These are phyloP conservation scores for Gastrolobium bilobum DNA, from an alignment of 306 rosid genomes.

Conservation along the genomic window DNA sequence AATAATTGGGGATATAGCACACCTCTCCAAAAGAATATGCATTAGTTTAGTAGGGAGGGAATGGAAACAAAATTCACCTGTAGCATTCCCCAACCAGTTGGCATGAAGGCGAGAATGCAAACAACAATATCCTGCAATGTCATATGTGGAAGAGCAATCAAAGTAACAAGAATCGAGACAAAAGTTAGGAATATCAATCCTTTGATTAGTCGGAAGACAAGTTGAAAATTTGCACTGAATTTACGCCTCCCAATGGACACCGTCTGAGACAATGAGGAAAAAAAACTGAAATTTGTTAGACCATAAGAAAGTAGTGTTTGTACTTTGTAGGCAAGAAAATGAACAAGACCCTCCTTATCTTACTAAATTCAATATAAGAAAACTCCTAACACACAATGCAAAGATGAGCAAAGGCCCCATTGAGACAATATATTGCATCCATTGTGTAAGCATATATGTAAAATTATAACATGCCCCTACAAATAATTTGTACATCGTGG, in stretches of 20 bases:
- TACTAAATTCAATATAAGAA: not conserved
- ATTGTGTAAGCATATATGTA: not conserved
- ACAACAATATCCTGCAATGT: conserved; percentile 81
- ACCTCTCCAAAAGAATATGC: not conserved
- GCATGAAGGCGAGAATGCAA: conserved; percentile 66
- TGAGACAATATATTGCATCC: conserved; percentile 20
- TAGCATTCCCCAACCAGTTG: conserved; percentile 79
- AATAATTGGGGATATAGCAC: not conserved
- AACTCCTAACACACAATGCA: conserved; percentile 16
- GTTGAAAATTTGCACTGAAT: conserved; percentile 96
- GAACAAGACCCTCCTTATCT: not conserved
- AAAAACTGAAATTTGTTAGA: conserved; percentile 6
- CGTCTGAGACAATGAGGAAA: conserved; percentile 60
- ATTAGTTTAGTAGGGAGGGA: not conserved
- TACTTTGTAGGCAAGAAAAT: not conserved
- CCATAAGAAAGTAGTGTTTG: conserved; percentile 6
- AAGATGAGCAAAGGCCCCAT: not conserved
- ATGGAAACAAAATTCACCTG: conserved; percentile 61
- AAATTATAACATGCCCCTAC: conserved; percentile 9
- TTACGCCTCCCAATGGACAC: conserved; percentile 95
- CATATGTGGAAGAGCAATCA: conserved; percentile 94
- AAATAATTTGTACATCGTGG: not conserved
- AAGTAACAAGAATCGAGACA: conserved; percentile 83
- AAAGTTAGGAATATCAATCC: conserved; percentile 94
- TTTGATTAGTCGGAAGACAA: conserved; percentile 92